Evolutionary conservation across 2,329 filamentous ascomycete species (phyloP), one percentile per base, ranked within the genome.

Genomic region (Fusarium sp.): DNA sequence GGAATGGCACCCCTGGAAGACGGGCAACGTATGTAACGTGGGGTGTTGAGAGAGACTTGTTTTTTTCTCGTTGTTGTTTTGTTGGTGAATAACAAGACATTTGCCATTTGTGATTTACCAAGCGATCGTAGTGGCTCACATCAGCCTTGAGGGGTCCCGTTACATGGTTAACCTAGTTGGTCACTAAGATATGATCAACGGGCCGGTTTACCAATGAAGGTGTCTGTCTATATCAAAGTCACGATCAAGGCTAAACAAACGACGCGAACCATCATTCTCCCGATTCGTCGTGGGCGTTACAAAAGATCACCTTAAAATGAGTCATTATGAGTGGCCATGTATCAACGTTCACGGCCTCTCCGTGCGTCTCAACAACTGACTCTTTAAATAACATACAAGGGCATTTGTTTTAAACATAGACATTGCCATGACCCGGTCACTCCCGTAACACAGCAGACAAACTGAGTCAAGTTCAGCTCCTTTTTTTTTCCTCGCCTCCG

Each of bases 81-180:
- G 52, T 33, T 33, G 52, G n/a, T 17, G 27, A 33, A 15, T 11
- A n/a, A 15, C 12, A 52, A 9, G 25, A 52, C 27, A 38, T 52
- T 30, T 11, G 5, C 14, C 12, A 35, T 35, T 22, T 10, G 37
- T 59, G 37, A 57, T 22, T 22, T 22, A 22, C 22, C 22, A 22
- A 35, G 17, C 56, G 27, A 22, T 32, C 32, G 65, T 22, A 22
- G 22, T 68, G 70, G 73, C 76, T 78, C 73, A 77, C 76, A 70
- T 77, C 65, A 78, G 76, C 71, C 58, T 33, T n/a, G n/a, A 57
- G 22, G 22, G n/a, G 8, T 45, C 38, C 35, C 58, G 40, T 50
- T 43, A 50, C 50, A 54, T 52, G 32, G 38, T 20, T 17, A 30
- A 45, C 52, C 32, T 37, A 20, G 25, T 59, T 47, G 32, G 33